Conservation (phyloP, 2,329 filamentous ascomycete species). For the Talaromyces funiculosus region DNA sequence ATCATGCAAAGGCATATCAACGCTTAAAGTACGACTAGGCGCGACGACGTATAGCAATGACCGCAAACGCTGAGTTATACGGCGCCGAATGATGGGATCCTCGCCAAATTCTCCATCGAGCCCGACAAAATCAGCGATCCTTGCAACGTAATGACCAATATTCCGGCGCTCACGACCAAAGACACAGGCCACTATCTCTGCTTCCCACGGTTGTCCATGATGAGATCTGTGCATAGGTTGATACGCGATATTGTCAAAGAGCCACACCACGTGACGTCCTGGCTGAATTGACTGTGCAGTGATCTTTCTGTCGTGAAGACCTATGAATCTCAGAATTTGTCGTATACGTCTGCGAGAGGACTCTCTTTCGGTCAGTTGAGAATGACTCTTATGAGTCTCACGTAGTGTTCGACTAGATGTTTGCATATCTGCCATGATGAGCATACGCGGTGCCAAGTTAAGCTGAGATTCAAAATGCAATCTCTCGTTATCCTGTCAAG, state of each 20-base stretch:
- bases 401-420: not conserved
- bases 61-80: constrained; percentile 52
- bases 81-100: constrained; percentile 52
- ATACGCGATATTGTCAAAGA: constrained; percentile 85
- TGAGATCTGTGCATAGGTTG: constrained; percentile 38
- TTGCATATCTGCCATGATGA: not conserved
- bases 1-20: constrained; percentile 46
- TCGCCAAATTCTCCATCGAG: constrained; percentile 52
- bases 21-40: constrained; percentile 61
- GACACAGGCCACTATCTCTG: constrained; percentile 76
- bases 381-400: not conserved
- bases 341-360: not conserved
- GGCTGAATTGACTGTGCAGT: constrained; percentile 47
- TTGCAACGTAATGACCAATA: constrained; percentile 62
- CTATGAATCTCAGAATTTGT: not conserved
- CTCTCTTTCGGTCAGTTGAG: not conserved
- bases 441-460: not conserved
- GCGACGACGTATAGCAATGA: constrained; percentile 75
- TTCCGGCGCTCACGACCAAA: constrained; percentile 67
- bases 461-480: no score
- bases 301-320: constrained; percentile 47
- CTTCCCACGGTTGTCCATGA: constrained; percentile 57
- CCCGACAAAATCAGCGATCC: constrained; percentile 64
- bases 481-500: not conserved
- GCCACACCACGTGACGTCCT: constrained; percentile 71